Evolutionary conservation across 805 yeast species (phyloP).

Genomic region (Cyberlindnera euphorbiae): DNA sequence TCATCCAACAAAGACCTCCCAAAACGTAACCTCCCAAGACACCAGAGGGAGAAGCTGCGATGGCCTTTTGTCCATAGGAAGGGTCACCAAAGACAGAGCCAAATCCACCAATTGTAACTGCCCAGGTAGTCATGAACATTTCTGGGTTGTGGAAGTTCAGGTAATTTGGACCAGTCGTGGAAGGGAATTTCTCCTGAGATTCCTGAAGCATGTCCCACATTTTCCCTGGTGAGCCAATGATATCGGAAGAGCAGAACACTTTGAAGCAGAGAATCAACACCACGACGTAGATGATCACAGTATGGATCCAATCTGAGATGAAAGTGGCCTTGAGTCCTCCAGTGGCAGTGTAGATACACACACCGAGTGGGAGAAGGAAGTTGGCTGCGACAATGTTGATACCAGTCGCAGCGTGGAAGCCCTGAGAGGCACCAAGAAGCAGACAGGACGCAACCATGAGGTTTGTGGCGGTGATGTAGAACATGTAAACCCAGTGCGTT

Average conservation of each 20-base stretch:
- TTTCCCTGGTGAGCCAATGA: constrained; percentile 40
- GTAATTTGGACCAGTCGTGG: constrained; percentile 28
- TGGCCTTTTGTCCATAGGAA: constrained; percentile 37
- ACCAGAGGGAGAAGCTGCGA: constrained; percentile 35
- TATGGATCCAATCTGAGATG: constrained; percentile 47
- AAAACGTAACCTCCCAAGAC: constrained; percentile 32
- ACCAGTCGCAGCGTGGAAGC: constrained; percentile 36
- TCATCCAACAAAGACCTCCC: constrained; percentile 36
- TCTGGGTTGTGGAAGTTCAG: constrained; percentile 30
- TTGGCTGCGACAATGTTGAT: constrained; percentile 42
- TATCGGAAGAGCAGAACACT: constrained; percentile 32
- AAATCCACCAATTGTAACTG: constrained; percentile 30
- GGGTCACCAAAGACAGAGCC: constrained; percentile 34
- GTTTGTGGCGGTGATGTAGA: constrained; percentile 35
- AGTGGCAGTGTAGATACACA: constrained; percentile 41
- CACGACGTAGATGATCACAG: constrained; percentile 39
- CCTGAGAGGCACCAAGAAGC: constrained; percentile 41
- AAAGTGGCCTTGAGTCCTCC: constrained; percentile 52
- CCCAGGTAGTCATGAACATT: constrained; percentile 28
- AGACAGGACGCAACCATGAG: constrained; percentile 34
- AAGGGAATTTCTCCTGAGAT: constrained; percentile 29
- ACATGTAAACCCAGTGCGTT: constrained; percentile 32
- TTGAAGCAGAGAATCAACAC: constrained; percentile 31
- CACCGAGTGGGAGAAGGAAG: constrained; percentile 42
- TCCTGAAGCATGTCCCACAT: constrained; percentile 38